Evolutionary conservation across 2,329 filamentous ascomycete genomes (phyloP).

Genomic region (Calonectria naviculata): DNA sequence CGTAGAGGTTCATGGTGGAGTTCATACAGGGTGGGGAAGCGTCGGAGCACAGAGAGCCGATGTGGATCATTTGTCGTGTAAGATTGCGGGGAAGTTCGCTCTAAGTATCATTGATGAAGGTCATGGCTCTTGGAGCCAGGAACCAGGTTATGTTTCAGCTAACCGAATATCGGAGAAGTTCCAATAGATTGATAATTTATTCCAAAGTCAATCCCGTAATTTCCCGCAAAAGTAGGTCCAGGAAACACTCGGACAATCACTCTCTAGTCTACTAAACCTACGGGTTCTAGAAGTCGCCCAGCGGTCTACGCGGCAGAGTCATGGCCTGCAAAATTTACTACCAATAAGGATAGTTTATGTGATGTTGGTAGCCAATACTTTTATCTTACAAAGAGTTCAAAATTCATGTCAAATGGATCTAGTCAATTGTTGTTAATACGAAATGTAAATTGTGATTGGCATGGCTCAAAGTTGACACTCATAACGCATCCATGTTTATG

Average conservation of each 20-base stretch:
- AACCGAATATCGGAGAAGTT: not conserved
- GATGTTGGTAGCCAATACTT: no score
- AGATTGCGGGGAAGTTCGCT: not conserved
- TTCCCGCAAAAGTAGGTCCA: not conserved
- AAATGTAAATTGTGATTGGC: no score
- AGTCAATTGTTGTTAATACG: no score
- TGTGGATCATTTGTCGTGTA: not conserved
- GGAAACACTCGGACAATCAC: not conserved
- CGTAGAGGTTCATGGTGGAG: not conserved
- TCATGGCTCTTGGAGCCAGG: not conserved
- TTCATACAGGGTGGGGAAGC: not conserved
- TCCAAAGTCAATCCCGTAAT: not conserved
- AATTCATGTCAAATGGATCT: no score
- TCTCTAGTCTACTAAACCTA: no score
- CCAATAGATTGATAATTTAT: not conserved
- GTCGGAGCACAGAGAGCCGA: constrained; percentile 20
- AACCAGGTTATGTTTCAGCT: not conserved
- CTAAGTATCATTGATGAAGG: not conserved
- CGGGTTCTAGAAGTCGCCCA: no score
- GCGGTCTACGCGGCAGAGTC: no score
- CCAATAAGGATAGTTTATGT: no score
- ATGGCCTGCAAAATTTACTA: no score
- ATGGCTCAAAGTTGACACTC: no score
- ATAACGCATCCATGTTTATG: not conserved
- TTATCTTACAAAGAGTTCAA: no score